A percentile compares a stretch with the other conserved stretches of the same genome.
These are phyloP conservation scores for Xylariaceae sp. DNA, from an alignment of 2,329 filamentous ascomycete species.

Conservation along the genomic window DNA sequence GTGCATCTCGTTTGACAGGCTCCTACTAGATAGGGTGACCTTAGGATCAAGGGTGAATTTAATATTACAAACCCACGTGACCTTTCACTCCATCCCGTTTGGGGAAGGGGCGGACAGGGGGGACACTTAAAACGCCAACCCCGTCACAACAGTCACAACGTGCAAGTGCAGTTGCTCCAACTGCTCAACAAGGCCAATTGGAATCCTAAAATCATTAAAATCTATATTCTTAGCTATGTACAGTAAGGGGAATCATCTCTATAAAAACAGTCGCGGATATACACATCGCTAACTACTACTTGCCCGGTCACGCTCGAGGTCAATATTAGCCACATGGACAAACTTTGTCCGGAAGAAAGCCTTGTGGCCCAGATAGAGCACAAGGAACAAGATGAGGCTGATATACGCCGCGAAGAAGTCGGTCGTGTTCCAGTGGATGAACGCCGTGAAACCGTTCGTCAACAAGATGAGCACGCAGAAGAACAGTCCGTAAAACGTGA, in stretches of 20 bases:
- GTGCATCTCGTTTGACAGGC: too few species aligned
- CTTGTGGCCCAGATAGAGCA: constrained; percentile 59
- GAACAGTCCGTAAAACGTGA: constrained; percentile 60
- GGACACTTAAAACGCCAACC: too few species aligned
- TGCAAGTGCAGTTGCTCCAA: too few species aligned
- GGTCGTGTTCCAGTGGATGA: constrained; percentile 56
- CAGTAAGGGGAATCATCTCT: neutral
- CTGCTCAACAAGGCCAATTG: too few species aligned
- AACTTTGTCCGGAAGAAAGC: constrained; percentile 28
- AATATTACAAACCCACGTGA: too few species aligned
- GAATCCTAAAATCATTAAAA: too few species aligned
- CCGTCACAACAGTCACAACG: too few species aligned
- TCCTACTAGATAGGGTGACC: too few species aligned
- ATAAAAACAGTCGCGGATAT: neutral
- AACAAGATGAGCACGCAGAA: constrained; percentile 60
- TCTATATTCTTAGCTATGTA: too few species aligned
- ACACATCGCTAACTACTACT: neutral
- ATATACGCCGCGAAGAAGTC: constrained; percentile 61
- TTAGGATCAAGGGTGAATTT: too few species aligned
- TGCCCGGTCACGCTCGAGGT: constrained; percentile 25
- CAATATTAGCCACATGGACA: constrained; percentile 24
- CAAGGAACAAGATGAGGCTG: constrained; percentile 58
- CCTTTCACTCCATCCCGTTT: too few species aligned
- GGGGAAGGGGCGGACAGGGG: too few species aligned
- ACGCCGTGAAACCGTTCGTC: constrained; percentile 64